Evolutionary conservation across 108 stramenopile species (phyloP), one percentile per base, ranked within the genome.

Genomic region (Discostella pseudostelligera): DNA sequence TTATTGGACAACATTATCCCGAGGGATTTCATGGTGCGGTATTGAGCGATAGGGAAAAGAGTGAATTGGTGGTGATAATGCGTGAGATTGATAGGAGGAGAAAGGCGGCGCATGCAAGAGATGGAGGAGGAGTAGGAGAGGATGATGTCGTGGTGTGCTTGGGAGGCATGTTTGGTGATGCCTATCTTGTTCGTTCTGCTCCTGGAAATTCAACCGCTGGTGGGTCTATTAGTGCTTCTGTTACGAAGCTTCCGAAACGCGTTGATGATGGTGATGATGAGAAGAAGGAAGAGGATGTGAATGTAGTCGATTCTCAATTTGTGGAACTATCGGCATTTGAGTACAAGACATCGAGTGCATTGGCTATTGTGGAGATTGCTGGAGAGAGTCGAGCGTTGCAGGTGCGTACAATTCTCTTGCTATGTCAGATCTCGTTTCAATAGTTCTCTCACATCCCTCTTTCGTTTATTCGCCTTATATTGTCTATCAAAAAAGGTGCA

Each of bases 1-100:
- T 97, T 62, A 93, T 99, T 66, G 85, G 60, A 19, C 59, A 80
- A 36, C 86, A 97, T 56, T 97, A 95, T 70, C 96, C 98, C 7
- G 89, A 92, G 19, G 96, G 96, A 25, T 99, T 96, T 71, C 56
- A 63, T 16, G 94, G 93, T 25, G 90, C 86, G 26, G 51, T 78
- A 44, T 70, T 97, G 44, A 66, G 80, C 0, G 56, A 22, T 6
- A 66, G 62, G 40, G 78, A 90, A 40, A 69, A 67, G 54, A 65
- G 77, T 29, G 85, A 91, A 65, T 39, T 87, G 59, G 89, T 80
- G 13, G 87, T 73, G 12, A 84, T 86, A 14, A 81, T 80, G 13
- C 64, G 76, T 48, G 70, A 84, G 56, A 70, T 88, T 51, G 54
- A 28, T 21, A 57, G 72, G 39, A 69, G 70, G 35, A 69, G 83